Base-by-base conservation (phyloP, 1,284 basidiomycete genomes). In the Cutaneotrichosporon cutaneum region DNA sequence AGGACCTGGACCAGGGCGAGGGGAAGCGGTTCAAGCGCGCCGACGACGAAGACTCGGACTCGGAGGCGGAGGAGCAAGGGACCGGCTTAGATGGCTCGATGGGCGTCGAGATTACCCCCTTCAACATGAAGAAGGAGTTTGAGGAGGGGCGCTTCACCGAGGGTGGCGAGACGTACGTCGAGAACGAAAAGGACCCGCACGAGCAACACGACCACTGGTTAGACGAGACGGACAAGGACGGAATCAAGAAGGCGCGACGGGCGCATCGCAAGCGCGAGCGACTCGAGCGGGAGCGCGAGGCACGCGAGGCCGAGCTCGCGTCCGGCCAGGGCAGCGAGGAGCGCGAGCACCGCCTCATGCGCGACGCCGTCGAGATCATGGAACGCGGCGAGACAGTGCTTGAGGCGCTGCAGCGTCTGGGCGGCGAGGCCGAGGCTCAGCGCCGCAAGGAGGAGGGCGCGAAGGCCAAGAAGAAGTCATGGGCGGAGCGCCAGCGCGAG, bases 111-210 rank as follows among this genome's bases (percentile, higher is more conserved):
- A 77, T 98, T 14, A 94, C 92, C 9, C 90, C 90, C 33, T 99
- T 99, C 85, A 97, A 99, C 79, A 98, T 99, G 96, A 90, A 94
- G 68, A 89, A 90, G 68, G 96, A 99, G 84, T 94, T 99, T 89
- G 88, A 91, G 72, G 92, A 96, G 76, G 96, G 96, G 35, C 90
- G 93, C 71, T 97, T 99, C 81, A 89, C 93, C 11, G 90, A 90
- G 61, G 95, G 98, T 71, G 96, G 96, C 52, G 77, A 79, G 59
- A 87, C 81, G 61, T 97, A 94, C 76, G 85, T 94, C 59, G 86
- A 87, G 60, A 88, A 92, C 54, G 89, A 88, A 68, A 74, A 76
- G 53, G 94, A 99, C 79, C 90, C 90, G 7, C 89, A 94, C 73
- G 92, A 89, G 18, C 86, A 90, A 58, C 94, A 98, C 77, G 95